These are phyloP conservation scores for Yamadazyma membranifaciens DNA, from an alignment of 1,139 yeast genomes.

Conservation along the genomic window DNA sequence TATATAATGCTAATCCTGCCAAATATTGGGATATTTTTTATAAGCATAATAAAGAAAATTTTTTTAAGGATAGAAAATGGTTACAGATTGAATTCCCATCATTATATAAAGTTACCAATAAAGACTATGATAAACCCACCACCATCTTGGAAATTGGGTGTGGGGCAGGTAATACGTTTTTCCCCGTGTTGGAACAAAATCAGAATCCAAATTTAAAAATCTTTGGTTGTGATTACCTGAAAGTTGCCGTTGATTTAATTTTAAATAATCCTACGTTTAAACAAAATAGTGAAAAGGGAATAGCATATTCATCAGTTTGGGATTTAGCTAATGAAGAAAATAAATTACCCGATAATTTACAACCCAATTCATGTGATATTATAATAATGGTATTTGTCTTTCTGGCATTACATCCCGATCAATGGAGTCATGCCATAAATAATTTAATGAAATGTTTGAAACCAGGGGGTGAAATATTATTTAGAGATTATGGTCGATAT, in stretches of 20 bases:
- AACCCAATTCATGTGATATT: conserved; percentile 80
- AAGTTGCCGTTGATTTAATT: conserved; percentile 86
- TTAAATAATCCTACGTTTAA: conserved; percentile 60
- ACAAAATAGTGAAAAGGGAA: conserved; percentile 41
- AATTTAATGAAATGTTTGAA: conserved; percentile 73
- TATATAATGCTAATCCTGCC: conserved; percentile 83
- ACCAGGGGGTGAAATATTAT: conserved; percentile 88
- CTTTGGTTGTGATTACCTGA: conserved; percentile 87
- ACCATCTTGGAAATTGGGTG: conserved; percentile 92
- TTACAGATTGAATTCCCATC: conserved; percentile 89
- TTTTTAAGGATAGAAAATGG: conserved; percentile 97
- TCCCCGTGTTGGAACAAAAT: conserved; percentile 81
- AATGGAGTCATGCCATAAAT: conserved; percentile 78
- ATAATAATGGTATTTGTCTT: conserved; percentile 93
- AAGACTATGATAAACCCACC: conserved; percentile 61
- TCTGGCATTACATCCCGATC: conserved; percentile 87
- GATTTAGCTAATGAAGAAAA: conserved; percentile 82
- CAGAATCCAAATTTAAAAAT: conserved; percentile 72
- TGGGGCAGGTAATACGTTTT: conserved; percentile 97
- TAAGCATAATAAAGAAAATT: conserved; percentile 85
- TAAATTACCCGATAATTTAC: conserved; percentile 77
- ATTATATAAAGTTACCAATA: conserved; percentile 71
- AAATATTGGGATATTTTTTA: conserved; percentile 95
- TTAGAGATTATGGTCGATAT: conserved; percentile 94
- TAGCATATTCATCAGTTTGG: conserved; percentile 90